Evolutionary conservation across 768 basidiomycete species (phyloP), one percentile per base, ranked within the genome.

Genomic region (Russula vinacea): DNA sequence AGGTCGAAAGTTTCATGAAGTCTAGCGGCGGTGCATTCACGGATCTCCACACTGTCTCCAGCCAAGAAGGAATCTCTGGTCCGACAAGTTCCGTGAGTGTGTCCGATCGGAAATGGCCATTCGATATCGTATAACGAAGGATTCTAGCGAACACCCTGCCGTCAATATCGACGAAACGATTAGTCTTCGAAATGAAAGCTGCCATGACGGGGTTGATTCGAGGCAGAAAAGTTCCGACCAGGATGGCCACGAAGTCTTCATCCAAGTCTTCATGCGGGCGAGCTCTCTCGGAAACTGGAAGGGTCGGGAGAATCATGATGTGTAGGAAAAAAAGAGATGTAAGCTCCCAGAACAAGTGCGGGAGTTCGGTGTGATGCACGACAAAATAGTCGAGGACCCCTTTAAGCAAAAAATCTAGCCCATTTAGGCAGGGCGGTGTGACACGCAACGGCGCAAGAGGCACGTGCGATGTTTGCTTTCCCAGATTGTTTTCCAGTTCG

Each of bases 91-190:
- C 62, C 22, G 55, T 60, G 11, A 66, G 54, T 24, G 40, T 24
- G 11, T 32, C 45, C 45, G 74, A 67, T 58, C 22, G 42, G 26
- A 39, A 24, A 22, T 9, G 22, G 73, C 56, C 55, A 19, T 56
- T 58, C 32, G 74, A 65, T 8, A 76, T 71, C 24, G 78, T 42
- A 67, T 77, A 76, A 13, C 73, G 73, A 44, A 86, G 58, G 26
- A 86, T 73, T 16, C 77, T 71, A 17, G 76, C 60, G 70, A 84
- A 87, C 13, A 86, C 71, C 42, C 79, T 75, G 16, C 81, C 81
- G 67, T 88, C 87, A 7, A 87, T 58, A 58, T 85, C 81, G n/a
- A 80, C 64, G 44, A 73, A 67, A 44, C 69, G 60, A 35, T 64
- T 60, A 17, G 71, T 62, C 7, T 75, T 66, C n/a, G 71, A 47